These are phyloP conservation scores for Didymella glomerata DNA, from an alignment of 2,329 filamentous ascomycete genomes.

Conservation along the genomic window DNA sequence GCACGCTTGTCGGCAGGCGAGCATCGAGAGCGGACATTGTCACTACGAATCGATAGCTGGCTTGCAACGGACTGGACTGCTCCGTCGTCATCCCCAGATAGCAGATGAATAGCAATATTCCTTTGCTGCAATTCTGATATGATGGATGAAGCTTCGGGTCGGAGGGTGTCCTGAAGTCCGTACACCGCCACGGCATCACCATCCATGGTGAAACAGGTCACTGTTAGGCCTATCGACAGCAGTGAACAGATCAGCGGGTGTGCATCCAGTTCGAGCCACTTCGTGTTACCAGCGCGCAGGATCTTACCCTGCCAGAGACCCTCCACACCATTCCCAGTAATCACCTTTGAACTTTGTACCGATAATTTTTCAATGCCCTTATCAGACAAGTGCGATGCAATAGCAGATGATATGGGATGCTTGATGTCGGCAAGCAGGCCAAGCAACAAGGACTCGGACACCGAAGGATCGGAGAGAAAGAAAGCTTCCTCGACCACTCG, in stretches of 20 bases:
- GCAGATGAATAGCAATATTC: constrained; percentile 61
- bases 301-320: constrained; percentile 40
- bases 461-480: constrained; percentile 16
- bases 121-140: constrained; percentile 59
- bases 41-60: constrained; percentile 43
- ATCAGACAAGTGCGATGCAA: constrained; percentile 55
- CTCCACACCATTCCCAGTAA: constrained; percentile 57
- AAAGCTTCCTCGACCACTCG: constrained; percentile 45
- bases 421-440: constrained; percentile 55
- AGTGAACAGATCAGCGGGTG: constrained; percentile 54
- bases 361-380: constrained; percentile 7
- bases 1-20: constrained; percentile 63
- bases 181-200: constrained; percentile 56
- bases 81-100: constrained; percentile 65
- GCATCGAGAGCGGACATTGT: constrained; percentile 57
- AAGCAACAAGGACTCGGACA: constrained; percentile 36
- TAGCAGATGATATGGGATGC: constrained; percentile 63
- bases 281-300: constrained; percentile 58
- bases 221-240: constrained; percentile 32
- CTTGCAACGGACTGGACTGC: constrained; percentile 59
- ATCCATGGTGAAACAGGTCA: constrained; percentile 65
- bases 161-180: constrained; percentile 59
- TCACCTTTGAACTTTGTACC: constrained; percentile 39
- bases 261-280: constrained; percentile 56
- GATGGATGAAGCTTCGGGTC: constrained; percentile 61